These are phyloP conservation scores for Colletotrichum sp. DNA, from an alignment of 2,329 filamentous ascomycete species.

Conservation along the genomic window DNA sequence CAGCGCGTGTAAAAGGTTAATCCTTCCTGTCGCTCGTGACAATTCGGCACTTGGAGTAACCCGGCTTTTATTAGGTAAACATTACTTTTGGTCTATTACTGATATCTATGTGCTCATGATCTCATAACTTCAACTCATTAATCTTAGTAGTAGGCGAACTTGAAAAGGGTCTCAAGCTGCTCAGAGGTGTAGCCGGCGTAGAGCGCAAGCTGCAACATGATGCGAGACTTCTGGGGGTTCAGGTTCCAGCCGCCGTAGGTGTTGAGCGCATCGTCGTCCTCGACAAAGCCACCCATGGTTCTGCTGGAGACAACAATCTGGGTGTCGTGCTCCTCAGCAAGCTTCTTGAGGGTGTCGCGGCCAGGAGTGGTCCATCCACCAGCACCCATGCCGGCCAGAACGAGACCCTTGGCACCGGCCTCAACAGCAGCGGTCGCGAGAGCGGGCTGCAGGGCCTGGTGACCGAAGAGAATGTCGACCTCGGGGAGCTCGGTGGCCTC, in stretches of 20 bases:
- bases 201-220: constrained; percentile 52
- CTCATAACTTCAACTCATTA: neutral
- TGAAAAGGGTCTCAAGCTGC: constrained; percentile 18
- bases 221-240: constrained; percentile 60
- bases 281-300: constrained; percentile 58
- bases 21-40: neutral
- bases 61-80: neutral
- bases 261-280: constrained; percentile 38
- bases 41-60: neutral
- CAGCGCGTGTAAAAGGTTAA: too few species aligned
- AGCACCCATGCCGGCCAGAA: constrained; percentile 60
- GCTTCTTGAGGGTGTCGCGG: constrained; percentile 41
- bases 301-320: constrained; percentile 58
- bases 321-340: constrained; percentile 49
- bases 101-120: neutral
- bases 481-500: constrained; percentile 47
- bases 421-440: constrained; percentile 54
- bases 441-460: constrained; percentile 55
- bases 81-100: neutral
- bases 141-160: constrained; percentile 1
- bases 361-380: constrained; percentile 52
- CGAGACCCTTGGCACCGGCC: constrained; percentile 57
- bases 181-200: constrained; percentile 1
- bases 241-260: constrained; percentile 53
- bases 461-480: constrained; percentile 61